These are phyloP conservation scores for Lipomyces mesembrius DNA, from an alignment of 805 yeast genomes.

Conservation along the genomic window DNA sequence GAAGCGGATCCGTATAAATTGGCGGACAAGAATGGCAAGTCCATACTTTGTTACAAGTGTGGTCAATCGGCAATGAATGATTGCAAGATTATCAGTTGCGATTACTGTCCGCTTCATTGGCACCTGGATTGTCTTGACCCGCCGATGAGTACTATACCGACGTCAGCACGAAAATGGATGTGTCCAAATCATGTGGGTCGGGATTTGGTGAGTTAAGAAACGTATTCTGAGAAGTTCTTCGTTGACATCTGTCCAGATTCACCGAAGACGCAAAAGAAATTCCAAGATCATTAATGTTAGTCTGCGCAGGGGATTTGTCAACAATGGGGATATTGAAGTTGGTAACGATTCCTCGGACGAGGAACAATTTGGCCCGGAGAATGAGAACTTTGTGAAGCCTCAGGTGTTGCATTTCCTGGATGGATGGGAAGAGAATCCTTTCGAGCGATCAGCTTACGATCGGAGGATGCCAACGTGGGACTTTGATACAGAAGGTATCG, in stretches of 20 bases:
- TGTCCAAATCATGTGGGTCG: slow-evolving; percentile 78
- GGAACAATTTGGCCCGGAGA: slow-evolving; percentile 33
- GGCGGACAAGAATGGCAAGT: slow-evolving; percentile 69
- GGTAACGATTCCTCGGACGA: slow-evolving; percentile 50
- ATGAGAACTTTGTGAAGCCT: slow-evolving; percentile 29
- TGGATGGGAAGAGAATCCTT: slow-evolving; percentile 29
- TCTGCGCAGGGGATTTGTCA: slow-evolving; percentile 55
- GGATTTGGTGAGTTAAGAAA: slow-evolving; percentile 21
- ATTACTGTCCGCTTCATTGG: slow-evolving; percentile 81
- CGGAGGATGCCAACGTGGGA: slow-evolving; percentile 40
- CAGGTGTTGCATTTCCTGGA: slow-evolving; percentile 29
- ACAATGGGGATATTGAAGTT: slow-evolving; percentile 66
- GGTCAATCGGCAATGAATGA: slow-evolving; percentile 67
- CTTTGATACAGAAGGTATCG: slow-evolving; percentile 50
- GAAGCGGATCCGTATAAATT: slow-evolving; percentile 66
- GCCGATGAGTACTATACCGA: slow-evolving; percentile 71
- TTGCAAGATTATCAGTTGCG: slow-evolving; percentile 70
- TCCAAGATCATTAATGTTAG: slow-evolving; percentile 60
- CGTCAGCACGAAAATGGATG: slow-evolving; percentile 81
- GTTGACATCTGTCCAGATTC: slow-evolving; percentile 45
- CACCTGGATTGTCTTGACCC: slow-evolving; percentile 85
- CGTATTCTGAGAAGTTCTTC: background rate
- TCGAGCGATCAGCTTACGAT: slow-evolving; percentile 16
- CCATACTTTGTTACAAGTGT: slow-evolving; percentile 77
- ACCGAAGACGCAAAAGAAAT: slow-evolving; percentile 51